Base-by-base conservation (phyloP, 1,139 yeast species). In the Lodderomyces margitis region DNA sequence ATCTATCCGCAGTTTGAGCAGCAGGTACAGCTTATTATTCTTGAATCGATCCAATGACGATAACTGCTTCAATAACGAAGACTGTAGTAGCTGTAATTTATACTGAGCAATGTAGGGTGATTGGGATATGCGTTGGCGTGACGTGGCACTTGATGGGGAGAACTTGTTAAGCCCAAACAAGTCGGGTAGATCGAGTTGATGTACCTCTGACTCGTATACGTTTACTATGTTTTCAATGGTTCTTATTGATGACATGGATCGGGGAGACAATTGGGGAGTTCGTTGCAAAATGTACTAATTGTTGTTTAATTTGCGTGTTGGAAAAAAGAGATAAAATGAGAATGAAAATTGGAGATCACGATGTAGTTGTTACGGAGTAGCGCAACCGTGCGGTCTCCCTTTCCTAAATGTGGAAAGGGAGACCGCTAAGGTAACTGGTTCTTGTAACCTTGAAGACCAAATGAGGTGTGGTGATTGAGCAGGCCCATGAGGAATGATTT, bases 101-200 rank as follows among this genome's bases (percentile, higher is more conserved):
- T 49, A 53, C 41, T 58, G 51, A 39, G 51, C 49, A n/a, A 59
- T 40, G 39, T 56, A 60, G 2, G 67, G 65, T 8, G 65, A 59
- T 33, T 41, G 38, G 6, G 42, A 28, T 4, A 42, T 32, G 4
- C 8, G 15, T 16, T 11, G 23, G 3, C n/a, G 28, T 23, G 37
- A 21, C 15, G 32, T 28, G n/a, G 12, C 28, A 15, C 21, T 30
- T 19, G 11, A 6, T 6, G 16, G 16, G 10, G 32, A 28, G 16
- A 15, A 28, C 4, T 14, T 15, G 11, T 28, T 14, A 3, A 28
- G 19, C 6, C 19, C 16, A 19, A 28, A 15, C 19, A 45, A 17
- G 12, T 21, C 36, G 20, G 59, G 60, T 17, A 57, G 47, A 2
- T 42, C 43, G n/a, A 58, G 47, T 6, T 44, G 41, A 8, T 44